Conservation (phyloP, 1,284 basidiomycete species). For the Ustilago sp. region DNA sequence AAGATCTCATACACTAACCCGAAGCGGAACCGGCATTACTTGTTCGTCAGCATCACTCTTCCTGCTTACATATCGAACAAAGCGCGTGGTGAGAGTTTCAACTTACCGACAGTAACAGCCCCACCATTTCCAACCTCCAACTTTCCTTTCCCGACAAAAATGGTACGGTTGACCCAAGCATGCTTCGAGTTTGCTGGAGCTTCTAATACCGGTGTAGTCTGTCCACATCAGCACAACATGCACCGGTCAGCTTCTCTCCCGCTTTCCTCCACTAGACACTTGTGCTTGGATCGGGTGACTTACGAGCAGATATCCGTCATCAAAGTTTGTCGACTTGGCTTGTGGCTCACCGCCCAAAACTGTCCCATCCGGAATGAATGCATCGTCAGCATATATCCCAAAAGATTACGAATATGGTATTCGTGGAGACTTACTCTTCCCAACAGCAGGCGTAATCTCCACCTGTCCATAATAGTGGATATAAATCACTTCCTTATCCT, state of each 20-base stretch:
- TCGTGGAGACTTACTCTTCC: constrained; percentile 21
- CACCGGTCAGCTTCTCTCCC: neutral
- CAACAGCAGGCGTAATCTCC: constrained; percentile 35
- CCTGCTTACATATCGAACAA: neutral
- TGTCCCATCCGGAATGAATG: neutral
- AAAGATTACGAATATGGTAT: neutral
- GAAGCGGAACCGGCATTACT: neutral
- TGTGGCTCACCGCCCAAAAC: constrained; percentile 28
- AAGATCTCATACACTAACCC: constrained; percentile 38
- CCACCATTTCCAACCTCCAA: constrained; percentile 20
- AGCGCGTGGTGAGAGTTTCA: neutral
- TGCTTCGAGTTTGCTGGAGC: constrained; percentile 35
- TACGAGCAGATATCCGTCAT: constrained; percentile 39
- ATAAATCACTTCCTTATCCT: constrained; percentile 36
- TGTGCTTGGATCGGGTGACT: constrained; percentile 1
- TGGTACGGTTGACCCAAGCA: constrained; percentile 46
- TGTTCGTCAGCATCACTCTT: neutral
- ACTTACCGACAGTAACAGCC: constrained; percentile 31
- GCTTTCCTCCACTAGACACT: neutral
- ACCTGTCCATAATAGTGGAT: constrained; percentile 43
- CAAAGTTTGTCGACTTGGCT: constrained; percentile 42
- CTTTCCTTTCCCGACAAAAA: constrained; percentile 48
- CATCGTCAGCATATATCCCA: neutral
- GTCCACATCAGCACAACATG: neutral
- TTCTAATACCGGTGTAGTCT: constrained; percentile 42